Conservation (phyloP, 73 alveolate genomes). For the Symbiodinium natans region DNA sequence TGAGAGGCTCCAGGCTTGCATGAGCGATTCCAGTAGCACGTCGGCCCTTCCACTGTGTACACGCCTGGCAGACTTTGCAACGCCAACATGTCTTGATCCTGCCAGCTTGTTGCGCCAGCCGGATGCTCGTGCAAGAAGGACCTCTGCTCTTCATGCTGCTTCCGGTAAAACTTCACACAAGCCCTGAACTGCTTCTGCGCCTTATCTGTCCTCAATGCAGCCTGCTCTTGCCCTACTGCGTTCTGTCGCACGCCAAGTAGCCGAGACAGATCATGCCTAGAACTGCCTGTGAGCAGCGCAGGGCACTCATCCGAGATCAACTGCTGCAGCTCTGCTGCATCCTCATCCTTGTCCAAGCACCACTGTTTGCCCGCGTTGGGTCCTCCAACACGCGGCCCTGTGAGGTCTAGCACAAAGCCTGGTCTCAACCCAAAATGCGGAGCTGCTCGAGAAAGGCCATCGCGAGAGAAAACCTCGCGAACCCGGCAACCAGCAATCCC, state of each 20-base stretch:
- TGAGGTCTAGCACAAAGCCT: constrained; percentile 17
- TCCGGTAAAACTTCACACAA: background rate
- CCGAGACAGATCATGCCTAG: background rate
- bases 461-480: background rate
- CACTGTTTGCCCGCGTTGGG: background rate
- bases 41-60: background rate
- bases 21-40: constrained; percentile 21
- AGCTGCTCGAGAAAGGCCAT: background rate
- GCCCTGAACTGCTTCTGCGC: background rate
- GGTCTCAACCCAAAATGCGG: background rate
- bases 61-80: background rate
- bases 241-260: background rate
- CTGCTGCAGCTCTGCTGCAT: background rate
- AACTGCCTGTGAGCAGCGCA: background rate
- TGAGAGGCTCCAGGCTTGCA: background rate
- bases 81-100: background rate
- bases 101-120: background rate
- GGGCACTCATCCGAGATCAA: background rate
- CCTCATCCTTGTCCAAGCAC: background rate
- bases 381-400: background rate
- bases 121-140: constrained; percentile 45
- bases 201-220: background rate
- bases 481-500: background rate
- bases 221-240: background rate
- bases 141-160: background rate